Evolutionary conservation across 495 filamentous ascomycete genomes (phyloP), one percentile per base, ranked within the genome.

Genomic region (Talaromyces proteolyticus): DNA sequence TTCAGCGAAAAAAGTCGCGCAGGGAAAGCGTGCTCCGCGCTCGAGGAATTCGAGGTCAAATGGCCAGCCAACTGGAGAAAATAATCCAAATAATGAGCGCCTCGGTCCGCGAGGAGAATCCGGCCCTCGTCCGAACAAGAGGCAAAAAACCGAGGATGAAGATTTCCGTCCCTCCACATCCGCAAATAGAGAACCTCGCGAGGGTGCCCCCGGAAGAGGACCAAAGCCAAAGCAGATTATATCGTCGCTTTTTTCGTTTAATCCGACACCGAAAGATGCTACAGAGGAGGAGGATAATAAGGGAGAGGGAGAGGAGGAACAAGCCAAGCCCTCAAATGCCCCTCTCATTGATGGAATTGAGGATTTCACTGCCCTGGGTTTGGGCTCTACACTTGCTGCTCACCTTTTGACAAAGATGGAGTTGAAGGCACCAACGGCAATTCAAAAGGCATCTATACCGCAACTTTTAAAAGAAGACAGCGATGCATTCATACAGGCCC

Each of bases 401-500:
- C 90, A 95, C 65, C 71, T 98, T 24, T 78, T 89, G 2, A 82
- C 84, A 1, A 96, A 95, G 62, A 77, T 98, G 37, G 80, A 87
- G 44, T 77, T 98, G 61, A 94, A 88, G 61, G 85, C 89, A 2
- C 93, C 93, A 14, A 98, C 93, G 0, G 90, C 87, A 5, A 96
- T 98, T 62, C 93, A 98, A 67, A 93, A 88, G 55, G 85, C 84
- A 42, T 86, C 90, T 0, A 84, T 98, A 40, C 76, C 85, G 14
- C 78, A 87, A 52, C 63, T 98, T 25, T 66, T 94, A 50, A 87
- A 84, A 47, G 86, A 87, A 39, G 86, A 96, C 57, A 81, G 76
- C 36, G 93, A 98, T 73, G 93, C 92, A 14, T 97, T 96, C 60
- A 86, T 98, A 21, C 93, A 96, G 64, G 94, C 94, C 12, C 87